Evolutionary conservation across 2,329 filamentous ascomycete genomes (phyloP).

Genomic region (Botrytis galanthina): DNA sequence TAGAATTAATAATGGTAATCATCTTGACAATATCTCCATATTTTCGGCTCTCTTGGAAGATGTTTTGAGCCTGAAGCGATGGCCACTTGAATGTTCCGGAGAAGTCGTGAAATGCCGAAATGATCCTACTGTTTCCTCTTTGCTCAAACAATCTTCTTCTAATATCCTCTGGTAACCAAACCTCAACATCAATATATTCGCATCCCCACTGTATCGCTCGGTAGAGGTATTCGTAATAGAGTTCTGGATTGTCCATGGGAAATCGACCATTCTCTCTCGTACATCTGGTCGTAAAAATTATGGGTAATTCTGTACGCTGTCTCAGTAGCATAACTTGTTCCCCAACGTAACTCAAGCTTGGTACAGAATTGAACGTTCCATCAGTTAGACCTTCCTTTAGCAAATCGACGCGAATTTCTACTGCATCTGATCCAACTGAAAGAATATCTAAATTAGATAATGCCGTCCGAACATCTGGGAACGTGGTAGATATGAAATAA

Average conservation of each 20-base stretch:
- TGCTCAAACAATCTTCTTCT: constrained; percentile 64
- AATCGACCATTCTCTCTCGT: constrained; percentile 80
- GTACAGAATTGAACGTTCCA: constrained; percentile 61
- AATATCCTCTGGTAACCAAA: constrained; percentile 80
- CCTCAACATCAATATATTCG: constrained; percentile 85
- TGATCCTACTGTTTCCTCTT: constrained; percentile 77
- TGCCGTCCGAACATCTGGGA: constrained; percentile 79
- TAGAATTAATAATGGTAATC: constrained; percentile 78
- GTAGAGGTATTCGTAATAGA: constrained; percentile 78
- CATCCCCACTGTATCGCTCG: constrained; percentile 85
- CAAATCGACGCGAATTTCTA: constrained; percentile 81
- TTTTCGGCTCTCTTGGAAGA: constrained; percentile 69
- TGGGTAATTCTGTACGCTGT: constrained; percentile 82
- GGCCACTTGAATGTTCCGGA: constrained; percentile 83
- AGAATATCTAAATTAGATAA: constrained; percentile 83
- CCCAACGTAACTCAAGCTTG: constrained; percentile 79
- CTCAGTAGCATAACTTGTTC: constrained; percentile 82
- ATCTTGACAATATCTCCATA: constrained; percentile 89
- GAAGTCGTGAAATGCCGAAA: constrained; percentile 91
- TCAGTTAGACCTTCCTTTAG: constrained; percentile 68
- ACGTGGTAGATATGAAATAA: constrained; percentile 84
- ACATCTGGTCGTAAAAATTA: constrained; percentile 84
- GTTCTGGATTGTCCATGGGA: constrained; percentile 72
- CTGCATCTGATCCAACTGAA: constrained; percentile 81
- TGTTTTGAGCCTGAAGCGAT: constrained; percentile 65